A percentile compares a stretch with the other conserved stretches of the same genome.
Evolutionary conservation across 179 eudicot genomes (phyloP).

Genomic region (Corrigiola litoralis): DNA sequence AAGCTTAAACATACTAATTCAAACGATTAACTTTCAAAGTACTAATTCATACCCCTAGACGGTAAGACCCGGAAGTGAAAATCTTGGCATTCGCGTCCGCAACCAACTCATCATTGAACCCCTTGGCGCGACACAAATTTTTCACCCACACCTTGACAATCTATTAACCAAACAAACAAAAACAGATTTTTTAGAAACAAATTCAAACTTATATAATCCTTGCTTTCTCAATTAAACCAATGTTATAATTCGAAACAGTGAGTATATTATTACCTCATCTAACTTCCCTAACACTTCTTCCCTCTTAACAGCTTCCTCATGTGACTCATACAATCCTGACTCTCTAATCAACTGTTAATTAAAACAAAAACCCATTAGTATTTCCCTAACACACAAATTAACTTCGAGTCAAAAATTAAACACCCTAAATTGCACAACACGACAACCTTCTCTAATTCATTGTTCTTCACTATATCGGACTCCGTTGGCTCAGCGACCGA

Average conservation of each 20-base stretch:
- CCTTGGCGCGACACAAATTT: slow-evolving; percentile 44
- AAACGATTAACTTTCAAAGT: too few species aligned
- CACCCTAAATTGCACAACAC: background rate
- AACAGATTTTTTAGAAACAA: too few species aligned
- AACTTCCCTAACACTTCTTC: slow-evolving; percentile 8
- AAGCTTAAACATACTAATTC: too few species aligned
- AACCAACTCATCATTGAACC: slow-evolving; percentile 50
- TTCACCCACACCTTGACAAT: slow-evolving; percentile 52
- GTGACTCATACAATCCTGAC: background rate
- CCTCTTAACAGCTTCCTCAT: slow-evolving; percentile 6
- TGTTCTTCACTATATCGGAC: background rate
- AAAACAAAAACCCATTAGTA: too few species aligned
- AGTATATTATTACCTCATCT: slow-evolving; percentile 19
- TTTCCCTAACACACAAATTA: too few species aligned
- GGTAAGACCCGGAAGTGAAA: slow-evolving; percentile 68
- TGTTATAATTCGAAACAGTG: too few species aligned
- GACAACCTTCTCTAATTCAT: background rate
- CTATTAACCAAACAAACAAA: too few species aligned
- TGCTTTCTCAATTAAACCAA: too few species aligned
- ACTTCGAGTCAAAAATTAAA: too few species aligned
- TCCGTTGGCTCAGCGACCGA: background rate
- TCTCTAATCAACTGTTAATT: slow-evolving; percentile 6
- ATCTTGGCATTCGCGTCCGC: slow-evolving; percentile 66
- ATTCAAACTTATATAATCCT: too few species aligned
- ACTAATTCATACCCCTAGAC: too few species aligned